Percentiles rank a stretch among this genome's conserved stretches.
These are phyloP conservation scores for Psilocybe azurescens DNA, from an alignment of 768 basidiomycete genomes.

Conservation along the genomic window DNA sequence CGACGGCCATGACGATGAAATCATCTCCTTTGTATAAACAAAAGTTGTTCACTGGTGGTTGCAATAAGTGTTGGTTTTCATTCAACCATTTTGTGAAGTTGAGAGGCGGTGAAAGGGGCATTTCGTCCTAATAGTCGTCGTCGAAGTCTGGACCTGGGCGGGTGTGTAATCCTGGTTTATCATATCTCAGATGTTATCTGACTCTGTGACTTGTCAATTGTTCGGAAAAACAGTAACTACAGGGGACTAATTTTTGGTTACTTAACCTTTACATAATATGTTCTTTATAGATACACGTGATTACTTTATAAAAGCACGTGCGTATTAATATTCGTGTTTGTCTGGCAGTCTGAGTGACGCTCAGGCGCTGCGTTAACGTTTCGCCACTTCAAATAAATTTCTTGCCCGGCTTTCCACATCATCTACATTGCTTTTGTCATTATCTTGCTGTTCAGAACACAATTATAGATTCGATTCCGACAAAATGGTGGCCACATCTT, in stretches of 20 bases:
- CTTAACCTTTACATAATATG: no score
- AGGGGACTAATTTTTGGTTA: no score
- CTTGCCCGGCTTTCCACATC: no score
- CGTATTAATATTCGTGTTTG: conserved; percentile 11
- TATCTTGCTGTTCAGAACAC: no score
- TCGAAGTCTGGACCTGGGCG: no score
- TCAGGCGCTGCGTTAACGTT: neutral
- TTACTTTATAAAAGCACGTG: conserved; percentile 1
- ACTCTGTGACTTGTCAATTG: no score
- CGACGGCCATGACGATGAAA: conserved; percentile 94
- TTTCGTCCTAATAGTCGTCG: conserved; percentile 28
- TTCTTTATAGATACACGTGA: no score
- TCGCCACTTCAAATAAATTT: no score
- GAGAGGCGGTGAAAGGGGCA: conserved; percentile 82
- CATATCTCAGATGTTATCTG: neutral
- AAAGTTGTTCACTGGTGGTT: conserved; percentile 94
- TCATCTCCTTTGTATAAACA: conserved; percentile 84
- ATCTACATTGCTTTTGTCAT: no score
- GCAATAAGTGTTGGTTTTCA: conserved; percentile 78
- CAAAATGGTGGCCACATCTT: conserved; percentile 40
- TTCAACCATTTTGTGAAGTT: conserved; percentile 91
- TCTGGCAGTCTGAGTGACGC: conserved; percentile 3
- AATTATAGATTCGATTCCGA: neutral
- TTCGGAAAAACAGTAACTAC: no score
- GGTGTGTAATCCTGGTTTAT: conserved; percentile 8